phyloP scores from a whole-genome alignment of 768 basidiomycete species.

The Tylopilus plumbeoviolaceoides region DNA sequence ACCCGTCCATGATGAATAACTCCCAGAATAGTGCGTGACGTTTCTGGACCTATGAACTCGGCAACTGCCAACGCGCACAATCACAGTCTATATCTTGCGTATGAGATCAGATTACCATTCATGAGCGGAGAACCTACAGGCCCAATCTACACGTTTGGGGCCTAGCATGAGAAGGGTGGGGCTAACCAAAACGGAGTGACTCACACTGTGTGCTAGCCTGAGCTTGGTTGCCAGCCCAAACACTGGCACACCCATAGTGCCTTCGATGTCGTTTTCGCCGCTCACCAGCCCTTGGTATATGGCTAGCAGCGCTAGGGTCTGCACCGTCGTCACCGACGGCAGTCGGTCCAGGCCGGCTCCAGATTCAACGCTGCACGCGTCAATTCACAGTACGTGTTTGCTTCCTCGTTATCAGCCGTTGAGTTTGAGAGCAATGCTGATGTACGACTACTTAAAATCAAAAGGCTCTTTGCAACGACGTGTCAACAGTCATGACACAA shows the following conservation, averaged over 20 bases:
- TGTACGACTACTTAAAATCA: slow-evolving; percentile 43
- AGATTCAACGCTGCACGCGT: slow-evolving; percentile 62
- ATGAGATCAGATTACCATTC: slow-evolving; percentile 11
- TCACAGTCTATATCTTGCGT: slow-evolving; percentile 53
- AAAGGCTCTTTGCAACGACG: slow-evolving; percentile 40
- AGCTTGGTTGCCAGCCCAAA: slow-evolving; percentile 59
- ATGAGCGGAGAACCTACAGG: slow-evolving; percentile 42
- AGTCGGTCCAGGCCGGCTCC: slow-evolving; percentile 64
- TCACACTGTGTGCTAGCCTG: slow-evolving; percentile 57
- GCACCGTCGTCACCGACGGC: slow-evolving; percentile 67
- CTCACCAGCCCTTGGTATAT: slow-evolving; percentile 68
- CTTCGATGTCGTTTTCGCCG: slow-evolving; percentile 66
- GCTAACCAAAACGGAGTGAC: slow-evolving; percentile 22
- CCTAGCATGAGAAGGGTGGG: slow-evolving; percentile 1
- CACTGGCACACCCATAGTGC: slow-evolving; percentile 61
- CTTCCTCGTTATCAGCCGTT: slow-evolving; percentile 47
- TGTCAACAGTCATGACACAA: slow-evolving; percentile 9
- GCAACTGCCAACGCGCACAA: slow-evolving; percentile 64
- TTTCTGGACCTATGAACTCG: slow-evolving; percentile 63
- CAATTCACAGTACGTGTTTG: slow-evolving; percentile 54
- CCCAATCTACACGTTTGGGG: slow-evolving; percentile 45
- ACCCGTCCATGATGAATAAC: slow-evolving; percentile 67
- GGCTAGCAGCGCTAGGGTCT: slow-evolving; percentile 61
- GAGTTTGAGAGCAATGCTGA: background rate
- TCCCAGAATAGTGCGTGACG: slow-evolving; percentile 72